Conservation (phyloP, 257 asterid species). For the Gentiana macrophylla region DNA sequence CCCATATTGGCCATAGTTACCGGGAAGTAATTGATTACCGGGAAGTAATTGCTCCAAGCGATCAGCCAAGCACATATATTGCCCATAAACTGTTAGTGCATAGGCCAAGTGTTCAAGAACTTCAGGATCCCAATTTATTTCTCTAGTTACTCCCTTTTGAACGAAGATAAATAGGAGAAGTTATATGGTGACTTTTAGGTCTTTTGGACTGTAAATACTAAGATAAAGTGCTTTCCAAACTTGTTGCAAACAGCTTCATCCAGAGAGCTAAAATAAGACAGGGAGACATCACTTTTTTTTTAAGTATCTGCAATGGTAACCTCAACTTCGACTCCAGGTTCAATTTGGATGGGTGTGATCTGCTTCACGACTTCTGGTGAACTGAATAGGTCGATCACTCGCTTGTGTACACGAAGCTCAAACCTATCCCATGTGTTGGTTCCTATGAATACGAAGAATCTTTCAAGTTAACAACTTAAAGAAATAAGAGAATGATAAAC, state of each 20-base stretch:
- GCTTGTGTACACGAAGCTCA: conserved; percentile 47
- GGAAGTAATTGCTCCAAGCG: conserved; percentile 73
- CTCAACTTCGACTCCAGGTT: conserved; percentile 49
- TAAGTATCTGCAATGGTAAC: conserved; percentile 41
- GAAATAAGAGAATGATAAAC: too few relatives aligned
- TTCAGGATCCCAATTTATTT: conserved; percentile 70
- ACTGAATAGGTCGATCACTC: conserved; percentile 43
- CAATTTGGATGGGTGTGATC: conserved; percentile 37
- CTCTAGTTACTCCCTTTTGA: conserved; percentile 45
- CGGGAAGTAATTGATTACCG: conserved; percentile 8
- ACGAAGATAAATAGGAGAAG: conserved; percentile 54
- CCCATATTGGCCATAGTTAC: too few relatives aligned
- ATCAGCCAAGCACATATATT: conserved; percentile 50
- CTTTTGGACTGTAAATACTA: too few relatives aligned
- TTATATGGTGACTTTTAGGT: too few relatives aligned
- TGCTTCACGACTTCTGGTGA: conserved; percentile 43
- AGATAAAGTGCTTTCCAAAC: too few relatives aligned
- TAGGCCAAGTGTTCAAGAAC: conserved; percentile 60
- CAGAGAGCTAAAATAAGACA: too few relatives aligned
- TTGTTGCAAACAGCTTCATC: too few relatives aligned
- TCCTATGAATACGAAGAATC: conserved; percentile 7
- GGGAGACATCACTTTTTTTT: background rate
- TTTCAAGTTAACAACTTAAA: too few relatives aligned
- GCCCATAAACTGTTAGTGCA: conserved; percentile 50
- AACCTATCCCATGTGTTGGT: conserved; percentile 46